Evolutionary conservation across 768 basidiomycete species (phyloP), one percentile per base, ranked within the genome.

Genomic region (Suillus paluster): DNA sequence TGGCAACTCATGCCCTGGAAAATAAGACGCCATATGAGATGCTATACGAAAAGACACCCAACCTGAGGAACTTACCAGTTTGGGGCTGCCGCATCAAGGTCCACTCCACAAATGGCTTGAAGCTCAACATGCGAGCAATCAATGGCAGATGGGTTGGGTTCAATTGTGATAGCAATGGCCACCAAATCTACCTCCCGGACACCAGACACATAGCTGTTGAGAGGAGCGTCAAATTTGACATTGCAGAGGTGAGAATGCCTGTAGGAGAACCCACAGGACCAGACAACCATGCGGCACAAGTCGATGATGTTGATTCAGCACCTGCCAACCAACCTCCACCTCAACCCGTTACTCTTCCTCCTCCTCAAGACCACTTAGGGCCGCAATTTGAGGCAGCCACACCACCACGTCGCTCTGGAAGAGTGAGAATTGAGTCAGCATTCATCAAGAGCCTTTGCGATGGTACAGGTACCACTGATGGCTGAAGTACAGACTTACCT

Each of bases 81-180:
- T 70, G 64, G 48, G 52, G 61, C 21, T 62, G 59, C 50, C 27
- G 59, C 12, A 56, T 61, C n/a, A 61, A 64, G 30, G 52, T 62
- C 19, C 58, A 66, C 42, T 64, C 59, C 2, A 50, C 53, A 0
- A 55, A 56, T 19, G 66, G 67, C 8, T 46, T 17, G 6, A 78
- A 78, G 63, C 63, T 78, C 3, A 73, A 71, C 6, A 63, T 66
- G 23, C 49, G 67, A 38, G 69, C 64, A 2, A 57, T 68, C 10
- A 66, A 73, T 19, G 75, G 75, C 0, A 60, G 63, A 15, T 81
- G 75, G 73, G 65, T 80, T 14, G 75, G 79, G 0, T 75, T 75
- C 65, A 74, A 78, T 61, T 59, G 67, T 6, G 63, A 74, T 25
- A 76, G 70, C 63, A 74, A 72, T 50, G 76, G 72, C 17, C 48